Base-by-base conservation (phyloP, 805 yeast genomes). In the Brettanomyces bruxellensis region DNA sequence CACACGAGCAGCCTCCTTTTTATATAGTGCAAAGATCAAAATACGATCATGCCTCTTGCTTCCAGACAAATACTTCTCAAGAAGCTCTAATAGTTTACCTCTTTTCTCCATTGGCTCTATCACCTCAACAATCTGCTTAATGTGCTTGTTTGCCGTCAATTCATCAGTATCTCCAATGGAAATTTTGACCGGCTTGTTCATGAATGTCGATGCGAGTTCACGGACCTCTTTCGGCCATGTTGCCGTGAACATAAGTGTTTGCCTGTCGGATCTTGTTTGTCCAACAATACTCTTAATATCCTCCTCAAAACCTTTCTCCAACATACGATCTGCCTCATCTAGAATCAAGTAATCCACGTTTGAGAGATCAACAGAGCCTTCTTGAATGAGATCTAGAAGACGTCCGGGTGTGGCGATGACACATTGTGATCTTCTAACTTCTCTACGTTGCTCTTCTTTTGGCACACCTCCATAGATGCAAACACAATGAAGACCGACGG, bases 151-250 rank as follows among this genome's bases (percentile, higher is more conserved):
- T 43, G 99, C 99, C 48, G 87, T 72, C 47, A 93, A 76, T 67
- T 91, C 98, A 61, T 91, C 97, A 53, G 95, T 79, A 65, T 93
- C 85, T n/a, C 46, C 46, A 60, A 93, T 85, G 39, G 93, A 81
- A 38, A 93, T 86, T 65, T 86, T 89, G 43, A 88, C 87, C n/a
- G 97, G 95, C 28, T 64, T 54, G 23, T 75, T 78, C 95, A 93
- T 86, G 67, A 84, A 93, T 5, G 84, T 76, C 18, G 80, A 61
- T 7, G 99, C 99, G 51, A 93, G 74, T 52, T 88, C 95, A 61
- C 98, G 82, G 34, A 93, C 98, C 68, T 91, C 95, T 57, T 86
- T 86, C n/a, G 99, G 99, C 99, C 99, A 93, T 1, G 99, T 93
- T n/a, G 99, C 99, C 8, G 99, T 91, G 68, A 93, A 93, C 98